These are phyloP conservation scores for Citrus medica DNA, from an alignment of 345 rosid genomes.

Conservation along the genomic window DNA sequence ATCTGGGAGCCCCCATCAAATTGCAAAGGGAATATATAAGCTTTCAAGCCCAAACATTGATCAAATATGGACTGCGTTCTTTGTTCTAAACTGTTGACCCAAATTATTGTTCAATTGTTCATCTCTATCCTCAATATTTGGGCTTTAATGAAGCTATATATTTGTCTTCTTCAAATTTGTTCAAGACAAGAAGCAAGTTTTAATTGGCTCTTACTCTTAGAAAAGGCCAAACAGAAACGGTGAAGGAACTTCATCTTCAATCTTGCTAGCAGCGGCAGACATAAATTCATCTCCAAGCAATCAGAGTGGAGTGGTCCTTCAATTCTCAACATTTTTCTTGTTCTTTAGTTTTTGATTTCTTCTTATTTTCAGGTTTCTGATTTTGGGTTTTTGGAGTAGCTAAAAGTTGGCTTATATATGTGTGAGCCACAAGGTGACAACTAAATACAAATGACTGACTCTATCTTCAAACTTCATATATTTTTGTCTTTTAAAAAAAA, in stretches of 20 bases:
- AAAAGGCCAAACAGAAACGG: background rate
- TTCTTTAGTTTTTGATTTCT: background rate
- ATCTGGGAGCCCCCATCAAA: no score
- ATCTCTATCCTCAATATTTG: no score
- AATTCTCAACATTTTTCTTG: no score
- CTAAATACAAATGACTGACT: background rate
- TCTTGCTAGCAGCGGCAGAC: background rate
- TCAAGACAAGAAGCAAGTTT: background rate
- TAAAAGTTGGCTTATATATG: background rate
- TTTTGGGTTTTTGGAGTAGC: background rate
- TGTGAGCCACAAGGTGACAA: background rate
- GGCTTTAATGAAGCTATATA: no score
- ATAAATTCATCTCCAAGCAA: background rate
- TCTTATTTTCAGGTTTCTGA: background rate
- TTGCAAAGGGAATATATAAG: no score
- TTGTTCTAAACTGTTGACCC: no score
- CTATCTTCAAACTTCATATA: background rate
- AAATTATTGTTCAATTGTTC: no score
- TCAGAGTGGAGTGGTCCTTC: background rate
- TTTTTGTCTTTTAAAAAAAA: no score
- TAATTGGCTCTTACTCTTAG: background rate
- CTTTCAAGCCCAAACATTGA: background rate
- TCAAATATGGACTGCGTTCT: no score
- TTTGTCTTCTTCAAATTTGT: no score
- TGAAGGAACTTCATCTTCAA: background rate